Evolutionary conservation across 306 rosid genomes (phyloP).

Genomic region (Gastrolobium bilobum): DNA sequence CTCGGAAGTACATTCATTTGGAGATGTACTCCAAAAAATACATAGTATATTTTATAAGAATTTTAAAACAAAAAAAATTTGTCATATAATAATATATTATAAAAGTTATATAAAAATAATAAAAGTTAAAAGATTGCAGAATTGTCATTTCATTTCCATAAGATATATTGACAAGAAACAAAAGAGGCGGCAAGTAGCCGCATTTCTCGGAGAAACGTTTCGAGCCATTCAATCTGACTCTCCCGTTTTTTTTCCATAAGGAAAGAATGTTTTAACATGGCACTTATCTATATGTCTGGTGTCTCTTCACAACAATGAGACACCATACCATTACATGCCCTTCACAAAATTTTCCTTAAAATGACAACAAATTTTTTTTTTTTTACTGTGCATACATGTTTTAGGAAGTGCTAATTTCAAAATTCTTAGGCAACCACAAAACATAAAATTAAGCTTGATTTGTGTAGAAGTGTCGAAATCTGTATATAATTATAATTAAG

Average conservation of each 20-base stretch:
- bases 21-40: too few relatives aligned
- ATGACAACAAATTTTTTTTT: not conserved
- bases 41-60: too few relatives aligned
- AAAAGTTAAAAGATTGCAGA: conserved; percentile 15
- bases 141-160: conserved; percentile 34
- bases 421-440: too few relatives aligned
- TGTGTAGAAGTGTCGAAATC: too few relatives aligned
- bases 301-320: conserved; percentile 11
- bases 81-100: too few relatives aligned
- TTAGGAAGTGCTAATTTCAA: too few relatives aligned
- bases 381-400: not conserved
- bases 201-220: conserved; percentile 86
- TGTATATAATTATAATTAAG: too few relatives aligned
- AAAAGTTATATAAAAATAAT: too few relatives aligned
- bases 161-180: conserved; percentile 64
- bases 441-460: too few relatives aligned
- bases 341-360: too few relatives aligned
- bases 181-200: conserved; percentile 96
- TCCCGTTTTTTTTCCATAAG: conserved; percentile 42
- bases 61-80: too few relatives aligned
- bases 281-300: not conserved
- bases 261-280: conserved; percentile 51
- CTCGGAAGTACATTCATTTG: too few relatives aligned
- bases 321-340: not conserved
- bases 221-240: conserved; percentile 37